Evolutionary conservation across 345 rosid genomes (phyloP), one percentile per base, ranked within the genome.

Genomic region (Bruguiera sexangula): DNA sequence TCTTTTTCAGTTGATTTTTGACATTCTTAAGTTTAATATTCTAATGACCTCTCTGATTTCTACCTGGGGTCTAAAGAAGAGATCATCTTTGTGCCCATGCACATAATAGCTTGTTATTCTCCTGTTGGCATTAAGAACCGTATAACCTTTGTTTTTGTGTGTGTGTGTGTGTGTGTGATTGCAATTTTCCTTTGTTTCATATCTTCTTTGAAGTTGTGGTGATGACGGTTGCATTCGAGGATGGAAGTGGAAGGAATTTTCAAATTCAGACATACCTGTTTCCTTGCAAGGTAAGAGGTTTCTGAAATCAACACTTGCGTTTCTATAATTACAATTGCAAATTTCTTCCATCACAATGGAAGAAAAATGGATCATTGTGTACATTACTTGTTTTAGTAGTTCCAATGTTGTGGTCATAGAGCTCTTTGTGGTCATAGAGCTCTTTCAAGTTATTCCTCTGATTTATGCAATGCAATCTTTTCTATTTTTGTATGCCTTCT

Each of bases 161-260:
- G 29, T 27, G 24, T 55, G 22, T 27, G 1, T 27, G 29, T 27
- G 29, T 27, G 29, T 27, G 24, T 55, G 22, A 55, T n/a, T 55
- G 8, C 26, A 30, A 20, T 30, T 61, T 8, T 1, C 27, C 36
- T 62, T 29, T 55, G 6, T 63, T 39, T 67, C 60, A 59, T 22
- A 9, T 71, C 13, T 66, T 31, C 69, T 52, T 8, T 84, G 73
- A 66, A 95, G 99, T 70, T 95, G 99, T 78, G 98, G 99, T 51
- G 99, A 95, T 74, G 98, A 95, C 83, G 99, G 99, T 39, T 77
- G 85, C 75, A 85, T 95, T 69, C 72, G 86, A 21, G 99, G 99
- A 75, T 95, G 99, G 98, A 85, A 73, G 60, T 92, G 99, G 99
- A 86, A 75, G 67, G 90, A 88, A 65, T 76, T 85, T 75, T 4